phyloP scores from a whole-genome alignment of 1,139 yeast genomes.

The Debaryomyces singareniensis region DNA sequence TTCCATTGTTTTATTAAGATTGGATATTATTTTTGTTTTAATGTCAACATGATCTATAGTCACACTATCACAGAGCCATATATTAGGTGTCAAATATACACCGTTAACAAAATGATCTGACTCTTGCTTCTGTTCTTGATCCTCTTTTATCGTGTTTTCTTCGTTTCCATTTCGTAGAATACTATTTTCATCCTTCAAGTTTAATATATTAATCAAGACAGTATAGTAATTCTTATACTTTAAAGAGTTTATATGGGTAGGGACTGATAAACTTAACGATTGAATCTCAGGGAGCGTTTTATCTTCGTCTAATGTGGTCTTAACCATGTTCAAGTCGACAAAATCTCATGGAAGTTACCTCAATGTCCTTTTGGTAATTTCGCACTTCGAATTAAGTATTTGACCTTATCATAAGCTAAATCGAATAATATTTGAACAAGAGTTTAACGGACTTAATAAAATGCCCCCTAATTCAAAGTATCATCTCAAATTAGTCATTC shows the following conservation, averaged over 20 bases:
- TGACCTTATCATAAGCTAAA: constrained; percentile 1
- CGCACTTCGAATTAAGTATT: not conserved
- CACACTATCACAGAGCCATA: constrained; percentile 34
- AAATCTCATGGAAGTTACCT: too few relatives aligned
- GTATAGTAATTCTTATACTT: constrained; percentile 19
- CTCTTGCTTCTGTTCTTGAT: constrained; percentile 1
- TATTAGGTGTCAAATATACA: constrained; percentile 28
- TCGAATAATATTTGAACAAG: constrained; percentile 2
- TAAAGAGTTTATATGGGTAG: constrained; percentile 21
- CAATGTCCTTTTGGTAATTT: too few relatives aligned
- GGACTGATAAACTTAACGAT: constrained; percentile 8
- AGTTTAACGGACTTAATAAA: too few relatives aligned
- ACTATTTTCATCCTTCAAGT: constrained; percentile 10
- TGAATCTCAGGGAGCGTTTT: too few relatives aligned
- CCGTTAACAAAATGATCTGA: too few relatives aligned
- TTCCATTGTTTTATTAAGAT: constrained; percentile 28
- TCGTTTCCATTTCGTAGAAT: constrained; percentile 5
- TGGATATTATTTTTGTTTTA: constrained; percentile 28
- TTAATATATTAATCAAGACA: constrained; percentile 17
- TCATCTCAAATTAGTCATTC: constrained; percentile 50
- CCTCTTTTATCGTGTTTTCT: constrained; percentile 1
- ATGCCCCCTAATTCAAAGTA: constrained; percentile 47
- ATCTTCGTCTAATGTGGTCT: too few relatives aligned
- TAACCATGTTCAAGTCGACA: too few relatives aligned
- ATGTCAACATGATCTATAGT: constrained; percentile 26